Base-by-base conservation (phyloP, 23 red algal species). In the Gracilaria gracilis region DNA sequence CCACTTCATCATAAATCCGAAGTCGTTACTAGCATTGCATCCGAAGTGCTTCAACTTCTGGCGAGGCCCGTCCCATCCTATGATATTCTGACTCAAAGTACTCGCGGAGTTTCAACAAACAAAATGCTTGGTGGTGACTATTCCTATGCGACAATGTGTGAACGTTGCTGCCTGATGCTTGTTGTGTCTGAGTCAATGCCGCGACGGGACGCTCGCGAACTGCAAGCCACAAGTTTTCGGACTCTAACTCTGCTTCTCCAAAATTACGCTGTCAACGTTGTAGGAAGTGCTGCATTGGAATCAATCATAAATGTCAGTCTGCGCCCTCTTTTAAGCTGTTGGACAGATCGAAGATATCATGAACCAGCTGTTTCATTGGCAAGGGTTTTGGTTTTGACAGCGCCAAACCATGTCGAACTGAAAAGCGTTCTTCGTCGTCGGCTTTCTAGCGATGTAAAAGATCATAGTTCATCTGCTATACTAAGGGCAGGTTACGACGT, bases 91-190 rank as follows among this genome's bases (percentile, higher is more conserved):
- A 81, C 87, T 32, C 87, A 90, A 57, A 62, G 87, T 62, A 70
- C 87, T 17, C 71, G 71, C 53, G 71, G 57, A 20, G 29, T 90
- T 27, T 53, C 87, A 9, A 50, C 75, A 20, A 90, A 71, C 48
- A 90, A 90, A 65, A 90, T 90, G 87, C 71, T 65, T 19, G 87
- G 87, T 81, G 87, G 87, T 48, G 87, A 90, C 42, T 90, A 69
- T 24, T 70, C 67, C 28, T 90, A 81, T 65, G 72, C 87, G 15
- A 81, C 81, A 24, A 80, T 90, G 9, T 90, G 87, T 36, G 74
- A 90, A 40, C 71, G 74, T 55, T 81, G 87, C n/a, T 90, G 87
- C 40, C 54, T 80, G 16, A 90, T 90, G 71, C 57, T 90, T 19
- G 58, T 90, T 59, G 17, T 90, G 0, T 23, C 87, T 28, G 71